These are phyloP conservation scores for Raphanus raphanistrum DNA, from an alignment of 345 rosid species.

Conservation along the genomic window DNA sequence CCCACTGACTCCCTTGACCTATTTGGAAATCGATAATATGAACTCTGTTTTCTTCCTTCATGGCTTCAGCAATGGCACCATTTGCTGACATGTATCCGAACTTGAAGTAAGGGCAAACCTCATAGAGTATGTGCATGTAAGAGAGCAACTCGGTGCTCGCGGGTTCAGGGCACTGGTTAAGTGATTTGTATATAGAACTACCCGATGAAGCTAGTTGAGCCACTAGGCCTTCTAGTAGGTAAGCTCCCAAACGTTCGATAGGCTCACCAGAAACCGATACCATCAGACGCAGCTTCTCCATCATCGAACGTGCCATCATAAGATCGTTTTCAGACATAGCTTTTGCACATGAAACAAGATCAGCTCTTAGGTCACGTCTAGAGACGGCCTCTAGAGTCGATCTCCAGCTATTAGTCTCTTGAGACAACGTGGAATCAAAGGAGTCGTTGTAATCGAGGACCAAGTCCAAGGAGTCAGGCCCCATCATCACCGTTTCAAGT, in stretches of 20 bases:
- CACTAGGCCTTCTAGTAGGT: constrained; percentile 88
- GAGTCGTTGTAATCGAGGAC: constrained; percentile 21
- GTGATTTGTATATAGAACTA: constrained; percentile 61
- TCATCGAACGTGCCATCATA: constrained; percentile 62
- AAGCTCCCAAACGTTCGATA: constrained; percentile 88
- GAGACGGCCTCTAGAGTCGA: constrained; percentile 55
- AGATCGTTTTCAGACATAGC: constrained; percentile 74
- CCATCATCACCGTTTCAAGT: constrained; percentile 79
- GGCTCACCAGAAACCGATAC: constrained; percentile 97
- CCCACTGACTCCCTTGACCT: constrained; percentile 90
- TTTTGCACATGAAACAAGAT: constrained; percentile 68
- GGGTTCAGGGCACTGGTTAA: constrained; percentile 65
- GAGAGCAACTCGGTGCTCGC: constrained; percentile 69
- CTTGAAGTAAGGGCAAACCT: constrained; percentile 90
- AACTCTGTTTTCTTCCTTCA: constrained; percentile 77
- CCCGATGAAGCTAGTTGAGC: constrained; percentile 74
- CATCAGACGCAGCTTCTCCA: constrained; percentile 68
- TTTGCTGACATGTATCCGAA: constrained; percentile 96
- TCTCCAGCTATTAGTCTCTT: constrained; percentile 50
- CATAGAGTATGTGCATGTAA: constrained; percentile 73
- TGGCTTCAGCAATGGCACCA: constrained; percentile 96
- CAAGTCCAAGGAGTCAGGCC: constrained; percentile 52
- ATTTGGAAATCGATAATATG: constrained; percentile 92
- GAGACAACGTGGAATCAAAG: constrained; percentile 22
- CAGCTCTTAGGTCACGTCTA: constrained; percentile 53